Evolutionary conservation across 2,329 filamentous ascomycete genomes (phyloP), one percentile per base, ranked within the genome.

Genomic region (Fusarium udum): DNA sequence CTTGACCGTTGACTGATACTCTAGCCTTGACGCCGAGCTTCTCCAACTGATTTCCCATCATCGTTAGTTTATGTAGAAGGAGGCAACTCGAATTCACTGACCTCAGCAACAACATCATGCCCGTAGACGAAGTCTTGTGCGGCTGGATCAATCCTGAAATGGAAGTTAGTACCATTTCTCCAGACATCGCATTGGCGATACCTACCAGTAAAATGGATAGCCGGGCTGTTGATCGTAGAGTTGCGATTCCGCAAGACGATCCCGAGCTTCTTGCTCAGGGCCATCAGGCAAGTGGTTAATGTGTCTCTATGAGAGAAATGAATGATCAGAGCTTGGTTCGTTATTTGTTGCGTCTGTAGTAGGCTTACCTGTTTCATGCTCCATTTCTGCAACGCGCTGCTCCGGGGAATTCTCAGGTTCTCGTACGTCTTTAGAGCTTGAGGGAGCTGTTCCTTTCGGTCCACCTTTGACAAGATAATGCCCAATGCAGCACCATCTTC

Each of bases 311-410:
- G 24, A 9, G 3, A 42, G 9, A 24, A 0, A 24, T 42, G 0
- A 24, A 24, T n/a, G 3, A n/a, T 15, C 20, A 15, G 13, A 40
- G 39, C 1, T 8, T 11, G 18, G 9, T 39, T 39, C 4, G 12
- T 20, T 22, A n/a, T n/a, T 6, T 14, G 6, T 40, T n/a, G 7
- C 3, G n/a, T 3, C 2, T n/a, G 7, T n/a, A 8, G 3, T 16
- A 16, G 6, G 0, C 40, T 24, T 42, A 42, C 40, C 22, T 42
- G 40, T 7, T 42, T 42, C 40, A 42, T 24, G 40, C 40, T 42
- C 40, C 40, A 42, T 16, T 42, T 42, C 22, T 42, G 40, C 7
- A 42, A 24, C 14, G 22, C 40, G 22, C 40, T 42, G 40, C 40
- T 42, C 22, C 40, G 40, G 10, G 40, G 40, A n/a, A 42, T 42